Percentiles rank a stretch among this genome's conserved stretches.
phyloP scores from a whole-genome alignment of 106 monocot genomes.

The Agapanthus africanus region DNA sequence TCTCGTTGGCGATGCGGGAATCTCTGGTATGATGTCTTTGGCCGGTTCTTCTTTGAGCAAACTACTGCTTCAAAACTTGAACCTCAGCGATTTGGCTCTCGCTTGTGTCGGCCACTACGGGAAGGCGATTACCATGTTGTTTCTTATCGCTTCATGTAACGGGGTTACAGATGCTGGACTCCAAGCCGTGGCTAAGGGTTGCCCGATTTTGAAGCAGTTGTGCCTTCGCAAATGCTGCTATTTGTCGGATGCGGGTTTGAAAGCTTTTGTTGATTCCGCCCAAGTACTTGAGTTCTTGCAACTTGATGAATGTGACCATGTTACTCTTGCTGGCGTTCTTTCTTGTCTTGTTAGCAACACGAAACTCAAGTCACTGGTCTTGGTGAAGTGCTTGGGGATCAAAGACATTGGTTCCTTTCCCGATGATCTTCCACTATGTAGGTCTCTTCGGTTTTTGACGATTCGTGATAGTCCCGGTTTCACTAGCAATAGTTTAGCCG shows the following conservation, averaged over 20 bases:
- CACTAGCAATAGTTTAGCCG: conserved; percentile 38
- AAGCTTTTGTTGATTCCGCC: conserved; percentile 25
- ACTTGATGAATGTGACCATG: conserved; percentile 66
- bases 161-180: conserved; percentile 67
- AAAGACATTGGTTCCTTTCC: conserved; percentile 33
- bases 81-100: conserved; percentile 52
- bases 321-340: conserved; percentile 52
- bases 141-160: conserved; percentile 44
- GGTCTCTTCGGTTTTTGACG: conserved; percentile 42
- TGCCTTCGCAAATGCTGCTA: conserved; percentile 30
- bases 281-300: conserved; percentile 43
- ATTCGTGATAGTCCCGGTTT: conserved; percentile 50
- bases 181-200: conserved; percentile 57
- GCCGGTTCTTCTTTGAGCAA: conserved; percentile 39
- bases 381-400: conserved; percentile 74
- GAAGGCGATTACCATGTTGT: conserved; percentile 41
- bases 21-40: conserved; percentile 52
- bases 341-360: conserved; percentile 23
- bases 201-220: conserved; percentile 54
- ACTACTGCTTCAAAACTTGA: conserved; percentile 54
- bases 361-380: conserved; percentile 35
- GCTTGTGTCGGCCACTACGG: conserved; percentile 76
- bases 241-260: conserved; percentile 60
- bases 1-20: conserved; percentile 57
- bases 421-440: conserved; percentile 16